Conservation (phyloP, 2,329 filamentous ascomycete genomes). For the Xenoacremonium recifei region DNA sequence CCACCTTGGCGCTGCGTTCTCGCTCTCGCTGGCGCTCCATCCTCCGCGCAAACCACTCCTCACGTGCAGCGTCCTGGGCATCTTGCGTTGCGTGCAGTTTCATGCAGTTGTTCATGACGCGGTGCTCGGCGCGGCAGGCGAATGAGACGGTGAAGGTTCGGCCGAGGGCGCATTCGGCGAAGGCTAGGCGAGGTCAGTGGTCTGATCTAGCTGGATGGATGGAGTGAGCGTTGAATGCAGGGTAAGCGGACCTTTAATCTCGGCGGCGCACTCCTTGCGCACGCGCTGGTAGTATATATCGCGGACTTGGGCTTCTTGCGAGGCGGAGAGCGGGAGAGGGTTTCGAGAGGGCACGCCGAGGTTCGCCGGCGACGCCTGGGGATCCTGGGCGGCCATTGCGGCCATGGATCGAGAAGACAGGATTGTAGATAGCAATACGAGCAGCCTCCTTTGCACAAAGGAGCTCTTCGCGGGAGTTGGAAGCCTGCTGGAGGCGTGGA, state of each 20-base stretch:
- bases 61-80: slow-evolving; percentile 83
- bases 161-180: slow-evolving; percentile 84
- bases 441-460: no score
- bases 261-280: slow-evolving; percentile 68
- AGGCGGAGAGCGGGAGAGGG: slow-evolving; percentile 77
- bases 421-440: no score
- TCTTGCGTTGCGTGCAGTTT: slow-evolving; percentile 76
- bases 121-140: slow-evolving; percentile 75
- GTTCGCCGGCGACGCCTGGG: slow-evolving; percentile 34
- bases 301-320: slow-evolving; percentile 78
- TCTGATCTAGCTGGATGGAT: neutral
- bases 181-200: slow-evolving; percentile 55
- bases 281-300: slow-evolving; percentile 81
- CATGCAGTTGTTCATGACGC: slow-evolving; percentile 94
- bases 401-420: slow-evolving; percentile 18
- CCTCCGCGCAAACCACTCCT: slow-evolving; percentile 86
- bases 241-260: slow-evolving; percentile 66
- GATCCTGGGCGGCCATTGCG: slow-evolving; percentile 32
- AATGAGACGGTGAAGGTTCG: slow-evolving; percentile 88
- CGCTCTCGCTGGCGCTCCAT: slow-evolving; percentile 67
- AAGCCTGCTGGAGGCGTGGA: neutral
- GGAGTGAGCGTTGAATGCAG: slow-evolving; percentile 2
- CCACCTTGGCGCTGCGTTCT: slow-evolving; percentile 60
- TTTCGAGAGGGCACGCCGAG: slow-evolving; percentile 63
- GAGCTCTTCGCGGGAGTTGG: neutral